A percentile compares a stretch with the other conserved stretches of the same genome.
phyloP scores from a whole-genome alignment of 208 protist species.

The Leishmania martiniquensis region DNA sequence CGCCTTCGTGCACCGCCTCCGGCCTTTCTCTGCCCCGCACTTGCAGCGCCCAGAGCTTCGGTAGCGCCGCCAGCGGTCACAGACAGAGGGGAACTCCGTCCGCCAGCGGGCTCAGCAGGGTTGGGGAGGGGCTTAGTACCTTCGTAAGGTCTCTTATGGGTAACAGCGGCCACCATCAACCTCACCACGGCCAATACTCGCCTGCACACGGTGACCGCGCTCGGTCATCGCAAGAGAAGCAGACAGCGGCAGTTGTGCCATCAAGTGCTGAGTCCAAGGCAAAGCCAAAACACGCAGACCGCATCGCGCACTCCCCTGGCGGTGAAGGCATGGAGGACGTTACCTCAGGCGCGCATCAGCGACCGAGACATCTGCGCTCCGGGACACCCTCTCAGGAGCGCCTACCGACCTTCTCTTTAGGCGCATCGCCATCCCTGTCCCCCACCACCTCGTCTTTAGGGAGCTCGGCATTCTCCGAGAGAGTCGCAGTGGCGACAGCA shows the following conservation, averaged over 20 bases:
- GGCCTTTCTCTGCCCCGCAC: background rate
- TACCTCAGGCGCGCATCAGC: background rate
- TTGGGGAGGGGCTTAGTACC: conserved; percentile 31
- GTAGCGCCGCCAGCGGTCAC: conserved; percentile 9
- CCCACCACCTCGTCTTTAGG: conserved; percentile 21
- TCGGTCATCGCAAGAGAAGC: conserved; percentile 6
- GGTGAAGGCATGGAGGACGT: background rate
- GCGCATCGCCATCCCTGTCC: conserved; percentile 14
- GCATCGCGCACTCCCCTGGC: background rate
- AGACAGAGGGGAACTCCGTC: conserved; percentile 19
- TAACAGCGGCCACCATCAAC: conserved; percentile 8
- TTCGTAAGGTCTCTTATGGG: conserved; percentile 38
- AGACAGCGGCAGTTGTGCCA: background rate
- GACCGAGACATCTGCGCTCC: background rate
- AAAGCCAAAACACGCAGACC: conserved; percentile 2
- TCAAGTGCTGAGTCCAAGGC: conserved; percentile 9
- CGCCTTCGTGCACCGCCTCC: background rate
- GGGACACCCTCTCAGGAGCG: conserved; percentile 4
- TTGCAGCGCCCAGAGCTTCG: conserved; percentile 24
- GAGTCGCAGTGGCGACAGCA: background rate
- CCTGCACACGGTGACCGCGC: background rate
- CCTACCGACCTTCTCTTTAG: conserved; percentile 5
- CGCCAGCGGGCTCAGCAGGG: conserved; percentile 13
- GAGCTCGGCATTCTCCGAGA: conserved; percentile 14
- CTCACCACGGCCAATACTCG: conserved; percentile 2